Evolutionary conservation across 2,329 filamentous ascomycete genomes (phyloP).

Genomic region (Hymenoscyphus infarciens): DNA sequence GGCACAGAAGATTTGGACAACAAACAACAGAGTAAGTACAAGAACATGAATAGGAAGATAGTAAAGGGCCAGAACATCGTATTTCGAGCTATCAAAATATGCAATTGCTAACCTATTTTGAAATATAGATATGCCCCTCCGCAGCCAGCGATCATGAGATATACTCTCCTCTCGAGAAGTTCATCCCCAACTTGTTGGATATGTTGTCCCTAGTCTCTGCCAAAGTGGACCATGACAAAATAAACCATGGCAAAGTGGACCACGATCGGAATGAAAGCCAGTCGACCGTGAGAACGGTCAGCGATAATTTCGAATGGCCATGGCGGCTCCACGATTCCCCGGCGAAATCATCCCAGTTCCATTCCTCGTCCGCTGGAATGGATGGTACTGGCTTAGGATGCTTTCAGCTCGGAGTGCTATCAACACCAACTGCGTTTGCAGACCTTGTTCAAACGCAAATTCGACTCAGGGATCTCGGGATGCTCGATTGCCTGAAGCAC

Average conservation of each 20-base stretch:
- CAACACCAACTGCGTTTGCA: slow-evolving; percentile 40
- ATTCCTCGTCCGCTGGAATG: slow-evolving; percentile 37
- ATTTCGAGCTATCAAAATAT: background rate
- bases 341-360: slow-evolving; percentile 26
- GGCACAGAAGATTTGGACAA: slow-evolving; percentile 40
- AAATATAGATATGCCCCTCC: background rate
- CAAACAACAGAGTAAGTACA: slow-evolving; percentile 29
- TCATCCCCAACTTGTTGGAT: background rate
- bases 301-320: slow-evolving; percentile 7
- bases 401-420: slow-evolving; percentile 45
- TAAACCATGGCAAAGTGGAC: background rate
- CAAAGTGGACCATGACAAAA: background rate
- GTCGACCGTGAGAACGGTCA: background rate
- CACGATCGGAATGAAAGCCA: background rate
- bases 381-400: slow-evolving; percentile 39
- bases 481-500: slow-evolving; percentile 33
- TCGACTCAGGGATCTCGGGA: slow-evolving; percentile 39
- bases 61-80: background rate
- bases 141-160: background rate
- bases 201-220: background rate
- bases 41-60: background rate
- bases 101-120: background rate
- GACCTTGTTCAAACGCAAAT: slow-evolving; percentile 44
- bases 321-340: slow-evolving; percentile 1
- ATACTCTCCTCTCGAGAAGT: background rate